A percentile compares a stretch with the other conserved stretches of the same genome.
Evolutionary conservation across 2,329 filamentous ascomycete genomes (phyloP).

Genomic region (Trichoderma simmonsii): DNA sequence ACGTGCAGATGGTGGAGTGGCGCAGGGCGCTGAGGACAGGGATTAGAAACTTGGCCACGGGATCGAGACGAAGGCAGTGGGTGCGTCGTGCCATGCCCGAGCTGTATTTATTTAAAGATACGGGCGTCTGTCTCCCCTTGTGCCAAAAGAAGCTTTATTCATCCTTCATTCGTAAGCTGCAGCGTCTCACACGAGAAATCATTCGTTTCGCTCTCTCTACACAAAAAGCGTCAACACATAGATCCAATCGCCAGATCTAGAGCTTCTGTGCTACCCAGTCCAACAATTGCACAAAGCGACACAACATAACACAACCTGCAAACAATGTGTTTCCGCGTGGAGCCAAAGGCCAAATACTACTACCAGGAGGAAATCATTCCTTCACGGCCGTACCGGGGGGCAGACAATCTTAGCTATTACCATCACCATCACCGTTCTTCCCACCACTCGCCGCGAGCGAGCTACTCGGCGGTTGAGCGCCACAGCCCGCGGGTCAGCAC

Average conservation of each 20-base stretch:
- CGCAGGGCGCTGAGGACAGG: slow-evolving; percentile 5
- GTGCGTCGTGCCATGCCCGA: not conserved
- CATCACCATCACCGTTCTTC: slow-evolving; percentile 27
- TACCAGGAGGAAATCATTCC: slow-evolving; percentile 54
- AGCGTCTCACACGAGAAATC: not conserved
- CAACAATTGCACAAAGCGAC: not conserved
- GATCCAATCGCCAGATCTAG: not conserved
- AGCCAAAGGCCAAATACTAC: slow-evolving; percentile 49
- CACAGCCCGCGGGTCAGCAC: slow-evolving; percentile 41
- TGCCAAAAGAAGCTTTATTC: not conserved
- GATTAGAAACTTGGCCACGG: slow-evolving; percentile 17
- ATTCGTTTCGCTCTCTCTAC: not conserved
- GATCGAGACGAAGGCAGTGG: not conserved
- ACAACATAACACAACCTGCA: not conserved
- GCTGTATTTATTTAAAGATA: slow-evolving; percentile 10
- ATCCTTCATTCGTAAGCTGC: not conserved
- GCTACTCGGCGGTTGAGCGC: slow-evolving; percentile 41
- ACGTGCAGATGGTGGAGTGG: slow-evolving; percentile 14
- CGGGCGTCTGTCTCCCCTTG: not conserved
- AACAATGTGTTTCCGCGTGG: slow-evolving; percentile 47
- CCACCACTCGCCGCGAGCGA: slow-evolving; percentile 40
- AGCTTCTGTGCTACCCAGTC: not conserved
- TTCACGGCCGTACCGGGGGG: slow-evolving; percentile 34
- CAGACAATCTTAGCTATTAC: slow-evolving; percentile 24
- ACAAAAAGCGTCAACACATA: not conserved